Conservation (phyloP, 2,329 filamentous ascomycete species). For the Lachnellula suecica region DNA sequence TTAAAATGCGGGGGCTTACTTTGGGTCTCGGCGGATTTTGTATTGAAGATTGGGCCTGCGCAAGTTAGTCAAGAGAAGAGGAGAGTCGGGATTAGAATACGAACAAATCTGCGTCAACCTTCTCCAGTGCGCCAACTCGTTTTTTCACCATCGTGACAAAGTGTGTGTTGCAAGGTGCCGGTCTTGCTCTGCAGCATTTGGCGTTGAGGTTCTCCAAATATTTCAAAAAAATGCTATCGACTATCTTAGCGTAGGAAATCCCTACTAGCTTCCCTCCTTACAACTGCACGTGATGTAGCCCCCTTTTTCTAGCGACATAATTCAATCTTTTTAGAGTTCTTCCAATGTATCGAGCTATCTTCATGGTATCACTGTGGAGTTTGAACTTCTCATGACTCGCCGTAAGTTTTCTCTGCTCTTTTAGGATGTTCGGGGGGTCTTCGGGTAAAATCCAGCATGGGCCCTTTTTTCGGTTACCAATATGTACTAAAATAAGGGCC, state of each 20-base stretch:
- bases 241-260: conserved; percentile 28
- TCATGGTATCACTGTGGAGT: too few relatives aligned
- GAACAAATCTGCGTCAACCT: conserved; percentile 86
- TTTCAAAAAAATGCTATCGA: conserved; percentile 26
- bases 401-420: too few relatives aligned
- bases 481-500: neutral
- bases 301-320: too few relatives aligned
- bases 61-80: conserved; percentile 21
- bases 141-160: conserved; percentile 69
- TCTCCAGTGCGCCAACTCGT: conserved; percentile 89
- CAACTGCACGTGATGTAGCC: neutral
- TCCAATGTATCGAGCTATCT: too few relatives aligned
- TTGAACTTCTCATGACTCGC: too few relatives aligned
- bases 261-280: conserved; percentile 5
- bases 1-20: conserved; percentile 45
- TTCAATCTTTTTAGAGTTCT: too few relatives aligned
- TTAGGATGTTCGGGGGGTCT: too few relatives aligned
- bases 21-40: conserved; percentile 85
- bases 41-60: conserved; percentile 79
- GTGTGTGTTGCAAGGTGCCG: conserved; percentile 4
- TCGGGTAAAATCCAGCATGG: neutral
- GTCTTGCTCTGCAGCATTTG: conserved; percentile 11
- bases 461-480: neutral
- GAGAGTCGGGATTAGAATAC: conserved; percentile 30
- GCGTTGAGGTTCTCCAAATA: conserved; percentile 22